Base-by-base conservation (phyloP, 768 basidiomycete species). In the Mycena sanguinolenta region DNA sequence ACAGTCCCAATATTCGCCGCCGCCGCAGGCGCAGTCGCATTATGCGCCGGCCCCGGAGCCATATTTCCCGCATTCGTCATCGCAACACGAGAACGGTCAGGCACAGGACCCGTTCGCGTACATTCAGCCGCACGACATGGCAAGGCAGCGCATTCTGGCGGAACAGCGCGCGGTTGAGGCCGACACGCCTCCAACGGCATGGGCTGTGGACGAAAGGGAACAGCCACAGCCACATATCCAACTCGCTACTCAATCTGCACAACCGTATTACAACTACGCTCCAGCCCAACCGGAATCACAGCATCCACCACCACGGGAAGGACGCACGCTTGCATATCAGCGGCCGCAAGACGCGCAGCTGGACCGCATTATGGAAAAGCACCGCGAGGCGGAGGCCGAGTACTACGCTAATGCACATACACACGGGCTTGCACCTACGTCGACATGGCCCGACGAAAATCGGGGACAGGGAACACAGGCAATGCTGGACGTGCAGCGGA, bases 131-230 rank as follows among this genome's bases (percentile, higher is more conserved):
- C 58, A 42, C 17, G 28, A 44, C 34, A 38, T 36, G 1, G 53
- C 42, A 12, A 55, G 58, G 49, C 30, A 57, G 52, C 59, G 53
- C 55, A 34, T 67, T 38, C 19, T 71, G 14, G 65, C 55, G 39
- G 70, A 71, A 32, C 70, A 71, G 65, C 70, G 65, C 49, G 55
- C 60, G 9, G 58, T 71, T 2, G 55, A 67, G 70, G 70, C 70
- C 23, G 70, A 71, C 44, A 61, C 65, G 23, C 39, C 34, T 14
- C 70, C 70, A 8, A 38, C 58, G 13, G 58, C 49, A 17, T 66
- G 58, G 63, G 55, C 30, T 14, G 58, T 34, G 6, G 61, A 62
- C 19, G 55, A 63, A 42, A 66, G 53, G 50, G 32, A 10, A 2
- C 5, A 13, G 30, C 9, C 54, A 17, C 39, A 39, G 32, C 32